These are phyloP conservation scores for Phaseolus lunatus DNA, from an alignment of 306 rosid genomes.

Conservation along the genomic window DNA sequence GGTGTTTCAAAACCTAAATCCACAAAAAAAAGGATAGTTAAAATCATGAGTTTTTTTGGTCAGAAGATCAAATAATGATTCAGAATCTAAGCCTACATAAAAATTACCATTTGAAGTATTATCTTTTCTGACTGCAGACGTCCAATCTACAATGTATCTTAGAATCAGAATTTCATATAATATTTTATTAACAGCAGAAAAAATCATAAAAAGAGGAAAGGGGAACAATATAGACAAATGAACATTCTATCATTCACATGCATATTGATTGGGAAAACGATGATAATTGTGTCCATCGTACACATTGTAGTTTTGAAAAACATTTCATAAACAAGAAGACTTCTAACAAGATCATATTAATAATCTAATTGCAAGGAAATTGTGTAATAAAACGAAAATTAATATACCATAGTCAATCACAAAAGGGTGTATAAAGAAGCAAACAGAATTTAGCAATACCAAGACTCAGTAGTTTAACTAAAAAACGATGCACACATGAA, in stretches of 20 bases:
- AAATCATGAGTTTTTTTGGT: neutral
- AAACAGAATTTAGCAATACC: slow-evolving; percentile 10
- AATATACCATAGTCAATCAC: slow-evolving; percentile 23
- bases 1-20: slow-evolving; percentile 86
- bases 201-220: slow-evolving; percentile 11
- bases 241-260: slow-evolving; percentile 15
- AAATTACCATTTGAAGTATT: slow-evolving; percentile 81
- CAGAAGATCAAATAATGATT: neutral
- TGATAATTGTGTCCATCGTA: slow-evolving; percentile 3
- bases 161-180: slow-evolving; percentile 42
- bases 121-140: slow-evolving; percentile 67
- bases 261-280: slow-evolving; percentile 1
- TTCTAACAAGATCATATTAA: slow-evolving; percentile 2
- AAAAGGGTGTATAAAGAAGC: slow-evolving; percentile 30
- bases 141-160: slow-evolving; percentile 62
- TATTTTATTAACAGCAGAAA: slow-evolving; percentile 20
- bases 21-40: neutral
- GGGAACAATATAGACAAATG: slow-evolving; percentile 29
- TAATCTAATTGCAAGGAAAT: neutral
- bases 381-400: slow-evolving; percentile 1
- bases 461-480: neutral
- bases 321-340: slow-evolving; percentile 23
- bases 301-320: slow-evolving; percentile 27
- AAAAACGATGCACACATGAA: slow-evolving; percentile 2
- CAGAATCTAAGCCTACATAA: neutral